Evolutionary conservation across 345 rosid species (phyloP).

Genomic region (Pugionium cornutum): DNA sequence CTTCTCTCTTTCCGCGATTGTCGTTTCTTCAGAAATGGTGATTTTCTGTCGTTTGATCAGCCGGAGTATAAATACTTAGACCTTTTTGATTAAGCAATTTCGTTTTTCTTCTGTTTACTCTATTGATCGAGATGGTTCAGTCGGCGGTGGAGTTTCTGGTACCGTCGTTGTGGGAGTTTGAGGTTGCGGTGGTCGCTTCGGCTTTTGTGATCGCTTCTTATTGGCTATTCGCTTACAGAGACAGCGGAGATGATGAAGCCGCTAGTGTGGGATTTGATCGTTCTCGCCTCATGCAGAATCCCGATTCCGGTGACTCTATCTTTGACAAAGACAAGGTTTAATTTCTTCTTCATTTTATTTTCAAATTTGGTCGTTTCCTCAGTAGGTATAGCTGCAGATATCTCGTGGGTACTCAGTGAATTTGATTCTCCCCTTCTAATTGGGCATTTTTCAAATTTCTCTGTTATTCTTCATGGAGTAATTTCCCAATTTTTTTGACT

Average conservation of each 20-base stretch:
- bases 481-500: conserved; percentile 66
- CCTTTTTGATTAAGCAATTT: background rate
- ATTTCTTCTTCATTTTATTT: conserved; percentile 11
- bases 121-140: conserved; percentile 44
- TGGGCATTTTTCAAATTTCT: background rate
- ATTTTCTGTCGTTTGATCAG: conserved; percentile 1
- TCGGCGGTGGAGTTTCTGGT: conserved; percentile 49
- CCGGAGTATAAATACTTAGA: conserved; percentile 2
- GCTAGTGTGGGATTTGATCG: conserved; percentile 47
- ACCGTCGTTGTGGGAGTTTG: conserved; percentile 90
- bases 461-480: conserved; percentile 45
- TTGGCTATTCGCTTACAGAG: conserved; percentile 57
- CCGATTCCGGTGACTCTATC: conserved; percentile 47
- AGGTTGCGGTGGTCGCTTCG: conserved; percentile 69
- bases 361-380: background rate
- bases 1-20: conserved; percentile 19
- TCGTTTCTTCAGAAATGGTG: background rate
- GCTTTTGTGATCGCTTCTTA: conserved; percentile 56
- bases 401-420: conserved; percentile 4
- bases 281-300: conserved; percentile 42
- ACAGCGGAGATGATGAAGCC: conserved; percentile 41
- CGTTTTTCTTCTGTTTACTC: background rate
- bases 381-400: background rate
- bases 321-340: conserved; percentile 69
- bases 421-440: background rate